Conservation (phyloP, 768 basidiomycete species). For the Xerocomus brunneocitrinus region DNA sequence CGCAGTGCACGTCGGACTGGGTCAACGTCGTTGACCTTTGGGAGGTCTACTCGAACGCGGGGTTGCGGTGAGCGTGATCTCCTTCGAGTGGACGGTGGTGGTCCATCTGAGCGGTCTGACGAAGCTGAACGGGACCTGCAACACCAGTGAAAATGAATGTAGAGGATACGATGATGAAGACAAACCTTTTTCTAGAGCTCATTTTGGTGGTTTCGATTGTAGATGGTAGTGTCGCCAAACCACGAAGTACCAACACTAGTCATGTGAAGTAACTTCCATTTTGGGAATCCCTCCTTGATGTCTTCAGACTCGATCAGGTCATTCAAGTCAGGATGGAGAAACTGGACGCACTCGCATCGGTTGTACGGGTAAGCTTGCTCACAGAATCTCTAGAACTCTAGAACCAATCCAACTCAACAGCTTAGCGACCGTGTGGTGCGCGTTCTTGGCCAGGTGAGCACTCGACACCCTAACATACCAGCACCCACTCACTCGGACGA, state of each 20-base stretch:
- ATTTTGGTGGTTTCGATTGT: constrained; percentile 22
- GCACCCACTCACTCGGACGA: background rate
- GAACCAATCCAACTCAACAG: constrained; percentile 32
- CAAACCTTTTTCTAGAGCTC: constrained; percentile 47
- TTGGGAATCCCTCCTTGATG: background rate
- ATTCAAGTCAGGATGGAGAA: constrained; percentile 39
- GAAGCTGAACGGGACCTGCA: constrained; percentile 49
- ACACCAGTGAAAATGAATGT: background rate
- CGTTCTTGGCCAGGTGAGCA: constrained; percentile 69
- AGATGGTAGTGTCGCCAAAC: background rate
- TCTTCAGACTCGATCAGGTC: too few relatives aligned
- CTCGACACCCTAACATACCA: background rate
- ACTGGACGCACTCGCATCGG: constrained; percentile 46
- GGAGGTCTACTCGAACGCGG: constrained; percentile 35
- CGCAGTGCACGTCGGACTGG: constrained; percentile 72
- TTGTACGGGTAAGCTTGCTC: constrained; percentile 45
- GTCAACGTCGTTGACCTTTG: constrained; percentile 66
- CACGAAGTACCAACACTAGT: too few relatives aligned
- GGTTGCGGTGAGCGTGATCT: constrained; percentile 38
- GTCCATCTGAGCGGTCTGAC: constrained; percentile 28
- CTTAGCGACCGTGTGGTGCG: constrained; percentile 64
- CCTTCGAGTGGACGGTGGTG: constrained; percentile 40
- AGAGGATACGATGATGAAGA: background rate
- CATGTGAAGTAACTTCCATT: constrained; percentile 13
- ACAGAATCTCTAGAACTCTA: background rate